Evolutionary conservation across 257 asterid species (phyloP).

Genomic region (Verbascum thapsus): DNA sequence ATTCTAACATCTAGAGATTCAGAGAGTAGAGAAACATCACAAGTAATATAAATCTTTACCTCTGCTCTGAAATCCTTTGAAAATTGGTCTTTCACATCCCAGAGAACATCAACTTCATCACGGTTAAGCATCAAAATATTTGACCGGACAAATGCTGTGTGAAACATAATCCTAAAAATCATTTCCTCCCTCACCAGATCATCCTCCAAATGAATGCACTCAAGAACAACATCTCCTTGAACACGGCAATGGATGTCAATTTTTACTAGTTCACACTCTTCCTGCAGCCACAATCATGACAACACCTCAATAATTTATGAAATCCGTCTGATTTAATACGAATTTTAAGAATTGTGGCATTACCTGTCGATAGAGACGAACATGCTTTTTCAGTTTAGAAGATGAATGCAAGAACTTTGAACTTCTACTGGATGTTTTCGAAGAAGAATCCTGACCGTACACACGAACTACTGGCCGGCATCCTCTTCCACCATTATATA

Average conservation of each 20-base stretch:
- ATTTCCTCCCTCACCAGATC: conserved; percentile 84
- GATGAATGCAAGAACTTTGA: conserved; percentile 88
- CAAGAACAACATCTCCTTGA: conserved; percentile 93
- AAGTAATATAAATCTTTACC: conserved; percentile 56
- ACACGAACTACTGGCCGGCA: conserved; percentile 87
- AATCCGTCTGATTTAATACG: conserved; percentile 21
- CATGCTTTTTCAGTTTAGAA: conserved; percentile 51
- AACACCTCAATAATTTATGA: conserved; percentile 27
- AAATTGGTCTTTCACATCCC: conserved; percentile 86
- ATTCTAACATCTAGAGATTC: conserved; percentile 48
- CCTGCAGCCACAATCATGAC: conserved; percentile 60
- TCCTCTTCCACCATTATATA: conserved; percentile 76
- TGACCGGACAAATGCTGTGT: conserved; percentile 89
- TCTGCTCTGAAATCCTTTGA: conserved; percentile 85
- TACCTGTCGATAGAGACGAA: conserved; percentile 80
- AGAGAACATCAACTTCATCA: conserved; percentile 84
- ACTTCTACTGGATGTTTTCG: conserved; percentile 69
- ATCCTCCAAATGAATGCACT: conserved; percentile 89
- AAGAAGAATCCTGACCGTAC: conserved; percentile 90
- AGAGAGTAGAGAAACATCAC: conserved; percentile 38
- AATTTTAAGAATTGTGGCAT: conserved; percentile 33
- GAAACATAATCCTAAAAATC: conserved; percentile 89
- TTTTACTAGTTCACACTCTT: conserved; percentile 82
- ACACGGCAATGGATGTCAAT: conserved; percentile 70
- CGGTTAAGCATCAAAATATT: conserved; percentile 77